A percentile compares a stretch with the other conserved stretches of the same genome.
These are phyloP conservation scores for Neotropicomus parvogracilis DNA, from an alignment of 1,284 basidiomycete genomes.

Conservation along the genomic window DNA sequence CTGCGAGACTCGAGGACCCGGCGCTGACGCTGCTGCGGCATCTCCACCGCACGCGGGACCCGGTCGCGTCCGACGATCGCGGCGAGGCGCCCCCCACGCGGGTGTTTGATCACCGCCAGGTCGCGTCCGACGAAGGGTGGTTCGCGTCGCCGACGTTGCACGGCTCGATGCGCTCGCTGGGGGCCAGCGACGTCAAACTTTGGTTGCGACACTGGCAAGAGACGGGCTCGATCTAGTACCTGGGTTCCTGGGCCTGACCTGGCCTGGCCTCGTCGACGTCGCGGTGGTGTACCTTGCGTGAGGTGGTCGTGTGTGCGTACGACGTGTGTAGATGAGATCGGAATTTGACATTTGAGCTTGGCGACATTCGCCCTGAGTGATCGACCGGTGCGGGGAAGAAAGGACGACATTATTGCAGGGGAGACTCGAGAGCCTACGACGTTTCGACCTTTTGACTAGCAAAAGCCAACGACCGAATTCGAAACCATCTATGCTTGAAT, in stretches of 20 bases:
- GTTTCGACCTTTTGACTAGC: not conserved
- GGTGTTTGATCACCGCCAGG: conserved; percentile 7
- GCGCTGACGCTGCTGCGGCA: conserved; percentile 14
- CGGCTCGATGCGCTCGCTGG: not conserved
- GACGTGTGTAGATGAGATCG: no score
- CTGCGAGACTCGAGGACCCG: conserved; percentile 1
- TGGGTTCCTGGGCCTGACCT: no score
- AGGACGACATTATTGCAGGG: not conserved
- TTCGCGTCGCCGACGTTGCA: conserved; percentile 1
- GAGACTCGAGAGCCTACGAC: not conserved
- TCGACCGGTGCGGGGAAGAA: not conserved
- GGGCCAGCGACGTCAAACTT: not conserved
- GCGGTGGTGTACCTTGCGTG: no score
- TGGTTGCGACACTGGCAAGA: conserved; percentile 18
- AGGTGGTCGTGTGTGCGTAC: no score
- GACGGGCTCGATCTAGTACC: conserved; percentile 3
- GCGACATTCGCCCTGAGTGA: not conserved
- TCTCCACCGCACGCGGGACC: conserved; percentile 1
- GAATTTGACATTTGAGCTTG: no score
- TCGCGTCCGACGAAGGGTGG: conserved; percentile 1
- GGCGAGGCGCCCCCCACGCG: not conserved
- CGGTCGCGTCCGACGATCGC: not conserved
- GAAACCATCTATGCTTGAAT: no score
- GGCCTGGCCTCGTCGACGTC: no score
- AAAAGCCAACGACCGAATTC: no score